A percentile compares a stretch with the other conserved stretches of the same genome.
These are phyloP conservation scores for Ascochyta clinopodiicola DNA, from an alignment of 2,329 filamentous ascomycete species.

Conservation along the genomic window DNA sequence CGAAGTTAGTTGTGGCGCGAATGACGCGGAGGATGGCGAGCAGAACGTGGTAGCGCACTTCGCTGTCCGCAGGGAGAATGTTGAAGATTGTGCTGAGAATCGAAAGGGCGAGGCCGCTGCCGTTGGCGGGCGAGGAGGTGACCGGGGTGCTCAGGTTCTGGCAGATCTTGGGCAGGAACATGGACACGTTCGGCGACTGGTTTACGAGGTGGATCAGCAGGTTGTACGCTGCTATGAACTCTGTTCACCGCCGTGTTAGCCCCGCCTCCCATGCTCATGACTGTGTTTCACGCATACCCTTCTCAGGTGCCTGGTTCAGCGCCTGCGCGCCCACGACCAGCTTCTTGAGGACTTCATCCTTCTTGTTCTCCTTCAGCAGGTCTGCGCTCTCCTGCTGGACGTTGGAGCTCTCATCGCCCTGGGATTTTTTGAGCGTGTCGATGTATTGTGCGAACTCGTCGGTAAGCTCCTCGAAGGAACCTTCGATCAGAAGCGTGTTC, in stretches of 20 bases:
- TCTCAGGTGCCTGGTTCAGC: slow-evolving; percentile 88
- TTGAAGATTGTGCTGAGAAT: slow-evolving; percentile 97
- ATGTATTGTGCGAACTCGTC: slow-evolving; percentile 95
- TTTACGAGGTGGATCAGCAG: slow-evolving; percentile 91
- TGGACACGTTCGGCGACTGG: slow-evolving; percentile 83
- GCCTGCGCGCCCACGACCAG: slow-evolving; percentile 79
- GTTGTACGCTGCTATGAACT: slow-evolving; percentile 96
- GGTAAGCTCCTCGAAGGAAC: slow-evolving; percentile 88
- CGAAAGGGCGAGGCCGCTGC: slow-evolving; percentile 83
- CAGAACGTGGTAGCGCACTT: slow-evolving; percentile 88
- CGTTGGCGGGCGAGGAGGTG: slow-evolving; percentile 83
- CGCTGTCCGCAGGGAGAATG: slow-evolving; percentile 74
- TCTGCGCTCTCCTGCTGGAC: slow-evolving; percentile 71
- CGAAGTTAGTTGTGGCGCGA: slow-evolving; percentile 71
- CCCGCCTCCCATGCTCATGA: slow-evolving; percentile 13
- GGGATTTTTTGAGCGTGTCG: slow-evolving; percentile 75
- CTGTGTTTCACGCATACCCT: slow-evolving; percentile 59
- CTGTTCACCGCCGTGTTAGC: slow-evolving; percentile 54
- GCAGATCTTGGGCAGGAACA: slow-evolving; percentile 88
- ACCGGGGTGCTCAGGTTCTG: slow-evolving; percentile 84
- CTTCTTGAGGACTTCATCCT: slow-evolving; percentile 87
- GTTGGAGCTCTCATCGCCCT: slow-evolving; percentile 59
- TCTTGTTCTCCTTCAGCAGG: slow-evolving; percentile 71
- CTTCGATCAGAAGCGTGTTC: slow-evolving; percentile 79
- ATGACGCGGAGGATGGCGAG: slow-evolving; percentile 86